Evolutionary conservation across 768 basidiomycete species (phyloP), one percentile per base, ranked within the genome.

Genomic region (Infundibulicybe gibba): DNA sequence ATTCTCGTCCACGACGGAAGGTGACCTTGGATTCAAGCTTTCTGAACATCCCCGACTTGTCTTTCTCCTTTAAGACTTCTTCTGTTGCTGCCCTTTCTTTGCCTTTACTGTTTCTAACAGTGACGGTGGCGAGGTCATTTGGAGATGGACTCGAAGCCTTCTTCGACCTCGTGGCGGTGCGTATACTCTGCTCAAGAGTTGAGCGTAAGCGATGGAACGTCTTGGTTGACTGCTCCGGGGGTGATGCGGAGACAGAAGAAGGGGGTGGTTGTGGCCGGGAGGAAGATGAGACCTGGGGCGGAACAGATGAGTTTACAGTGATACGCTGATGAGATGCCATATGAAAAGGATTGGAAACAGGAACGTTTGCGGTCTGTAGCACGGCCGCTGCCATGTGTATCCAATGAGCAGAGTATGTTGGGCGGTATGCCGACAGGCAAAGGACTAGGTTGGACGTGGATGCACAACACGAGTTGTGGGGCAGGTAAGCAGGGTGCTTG

Each of bases 161-260:
- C 66, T 70, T 80, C 32, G 81, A 78, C 44, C 81, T 74, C 10
- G 83, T 82, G 43, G 82, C 83, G 11, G 77, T 75, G 42, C 82
- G 78, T 33, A 88, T 52, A 55, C 78, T 81, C 52, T 86, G 81
- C 56, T 85, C 85, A 17, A 89, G 64, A 5, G 83, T 79, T 2
- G 83, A 79, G 46, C 81, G 80, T 47, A 88, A 64, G 35, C 83
- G 79, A 56, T 76, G 77, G 58, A 88, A 81, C 5, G 82, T 71
- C 56, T 72, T 80, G 34, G 76, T 70, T 0, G 68, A 59, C 14
- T 74, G 61, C 42, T 75, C 73, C 25, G 71, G 63, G 9, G 59
- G 49, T 40, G 56, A 53, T 48, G 59, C 40, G 49, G 60, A 48
- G 50, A 61, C 53, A 49, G 66, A 53, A 39, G 69, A 54, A 16